Conservation (phyloP, 306 rosid genomes). For the Malus asiatica region DNA sequence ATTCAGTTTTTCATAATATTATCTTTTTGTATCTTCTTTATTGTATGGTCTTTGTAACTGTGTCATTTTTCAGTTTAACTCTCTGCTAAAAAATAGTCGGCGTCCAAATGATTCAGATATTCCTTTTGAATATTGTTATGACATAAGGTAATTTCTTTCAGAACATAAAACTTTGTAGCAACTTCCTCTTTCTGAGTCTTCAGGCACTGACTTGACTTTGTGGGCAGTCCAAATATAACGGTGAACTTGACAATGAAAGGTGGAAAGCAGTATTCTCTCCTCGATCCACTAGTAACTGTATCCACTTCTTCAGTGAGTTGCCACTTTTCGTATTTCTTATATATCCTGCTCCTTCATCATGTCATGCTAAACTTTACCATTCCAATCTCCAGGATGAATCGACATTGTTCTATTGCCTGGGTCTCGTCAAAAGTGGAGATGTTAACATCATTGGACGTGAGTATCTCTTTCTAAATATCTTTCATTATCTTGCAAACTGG, state of each 20-base stretch:
- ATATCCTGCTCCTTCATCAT: background rate
- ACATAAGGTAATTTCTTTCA: constrained; percentile 38
- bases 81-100: constrained; percentile 25
- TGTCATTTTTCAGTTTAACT: constrained; percentile 51
- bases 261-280: constrained; percentile 42
- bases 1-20: constrained; percentile 1
- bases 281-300: constrained; percentile 17
- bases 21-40: background rate
- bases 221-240: constrained; percentile 40
- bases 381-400: constrained; percentile 35
- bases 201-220: constrained; percentile 25
- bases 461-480: constrained; percentile 21
- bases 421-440: constrained; percentile 44
- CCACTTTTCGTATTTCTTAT: background rate
- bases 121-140: constrained; percentile 82
- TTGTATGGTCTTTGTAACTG: background rate
- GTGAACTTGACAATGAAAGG: constrained; percentile 74
- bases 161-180: background rate
- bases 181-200: background rate
- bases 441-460: constrained; percentile 85
- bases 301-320: constrained; percentile 18
- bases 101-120: constrained; percentile 12
- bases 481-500: background rate
- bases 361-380: constrained; percentile 9
- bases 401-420: constrained; percentile 33